A percentile compares a stretch with the other conserved stretches of the same genome.
Conservation (phyloP, 495 filamentous ascomycete genomes). For the Symbiotaphrina buchneri region DNA sequence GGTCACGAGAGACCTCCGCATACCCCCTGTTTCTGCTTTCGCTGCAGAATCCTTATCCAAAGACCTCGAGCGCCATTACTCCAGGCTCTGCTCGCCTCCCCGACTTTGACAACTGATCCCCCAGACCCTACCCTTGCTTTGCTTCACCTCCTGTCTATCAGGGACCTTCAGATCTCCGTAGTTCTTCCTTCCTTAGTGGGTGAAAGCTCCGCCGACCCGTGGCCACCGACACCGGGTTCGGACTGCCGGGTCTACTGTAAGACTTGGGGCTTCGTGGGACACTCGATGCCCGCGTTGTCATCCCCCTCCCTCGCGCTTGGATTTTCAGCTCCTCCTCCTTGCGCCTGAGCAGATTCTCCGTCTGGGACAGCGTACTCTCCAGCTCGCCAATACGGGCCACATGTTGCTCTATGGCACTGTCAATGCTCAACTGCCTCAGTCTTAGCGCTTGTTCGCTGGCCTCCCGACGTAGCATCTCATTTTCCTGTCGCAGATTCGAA, state of each 20-base stretch:
- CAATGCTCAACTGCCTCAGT: conserved; percentile 25
- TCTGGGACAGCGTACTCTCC: conserved; percentile 15
- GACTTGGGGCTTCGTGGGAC: conserved; percentile 1
- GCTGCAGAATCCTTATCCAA: no score
- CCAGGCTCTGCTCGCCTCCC: no score
- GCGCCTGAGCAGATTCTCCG: conserved; percentile 26
- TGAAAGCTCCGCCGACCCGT: no score
- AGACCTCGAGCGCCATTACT: no score
- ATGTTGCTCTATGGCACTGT: conserved; percentile 15
- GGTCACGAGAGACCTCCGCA: no score
- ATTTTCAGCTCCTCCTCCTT: conserved; percentile 34
- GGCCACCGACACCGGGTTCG: no score
- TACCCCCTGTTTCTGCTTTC: no score
- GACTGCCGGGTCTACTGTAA: neutral
- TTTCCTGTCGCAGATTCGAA: conserved; percentile 20
- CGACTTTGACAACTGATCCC: no score
- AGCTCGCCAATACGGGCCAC: conserved; percentile 23
- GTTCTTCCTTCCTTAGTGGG: no score
- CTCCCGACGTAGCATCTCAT: conserved; percentile 23
- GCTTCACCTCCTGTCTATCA: no score
- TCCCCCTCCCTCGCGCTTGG: conserved; percentile 17
- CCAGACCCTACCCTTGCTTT: no score
- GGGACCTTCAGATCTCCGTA: no score
- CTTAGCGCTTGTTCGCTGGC: conserved; percentile 25
- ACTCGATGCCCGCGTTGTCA: neutral